A percentile compares a stretch with the other conserved stretches of the same genome.
Conservation (phyloP, 2,329 filamentous ascomycete genomes). For the Trichothecium sympodiale region DNA sequence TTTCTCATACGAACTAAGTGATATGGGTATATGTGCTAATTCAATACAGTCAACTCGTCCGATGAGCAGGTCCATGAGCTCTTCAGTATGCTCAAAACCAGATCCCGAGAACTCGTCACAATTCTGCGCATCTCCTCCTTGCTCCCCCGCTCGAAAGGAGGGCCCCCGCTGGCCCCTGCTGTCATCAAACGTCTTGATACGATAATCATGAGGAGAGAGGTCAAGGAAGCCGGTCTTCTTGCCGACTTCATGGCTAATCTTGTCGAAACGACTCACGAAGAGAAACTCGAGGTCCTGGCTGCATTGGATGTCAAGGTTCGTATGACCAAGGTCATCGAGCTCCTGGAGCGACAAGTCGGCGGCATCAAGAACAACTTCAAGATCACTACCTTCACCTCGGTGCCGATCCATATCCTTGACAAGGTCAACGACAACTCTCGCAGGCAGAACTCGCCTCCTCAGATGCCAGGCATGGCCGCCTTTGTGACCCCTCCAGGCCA, state of each 20-base stretch:
- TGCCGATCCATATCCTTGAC: slow-evolving; percentile 50
- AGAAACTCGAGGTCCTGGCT: slow-evolving; percentile 81
- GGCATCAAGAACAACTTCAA: slow-evolving; percentile 80
- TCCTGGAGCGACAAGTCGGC: slow-evolving; percentile 72
- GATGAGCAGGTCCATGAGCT: slow-evolving; percentile 57
- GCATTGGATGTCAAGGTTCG: slow-evolving; percentile 68
- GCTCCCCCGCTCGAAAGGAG: slow-evolving; percentile 56
- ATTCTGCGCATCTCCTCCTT: slow-evolving; percentile 76
- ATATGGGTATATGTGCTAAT: slow-evolving; percentile 2
- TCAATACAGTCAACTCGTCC: slow-evolving; percentile 15
- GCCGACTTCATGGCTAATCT: slow-evolving; percentile 97
- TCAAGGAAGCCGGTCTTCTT: slow-evolving; percentile 71
- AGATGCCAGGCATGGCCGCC: slow-evolving; percentile 26
- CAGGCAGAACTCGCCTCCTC: slow-evolving; percentile 17
- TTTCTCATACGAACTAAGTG: slow-evolving; percentile 11
- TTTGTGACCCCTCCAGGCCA: slow-evolving; percentile 20
- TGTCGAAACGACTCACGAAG: slow-evolving; percentile 76
- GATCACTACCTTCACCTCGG: slow-evolving; percentile 65
- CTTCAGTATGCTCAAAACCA: slow-evolving; percentile 71
- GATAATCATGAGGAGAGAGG: slow-evolving; percentile 73
- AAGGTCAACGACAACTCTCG: slow-evolving; percentile 31
- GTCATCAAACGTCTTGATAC: slow-evolving; percentile 77
- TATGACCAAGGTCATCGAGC: slow-evolving; percentile 70
- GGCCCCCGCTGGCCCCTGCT: slow-evolving; percentile 64
- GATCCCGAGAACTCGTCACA: slow-evolving; percentile 77